phyloP scores from a whole-genome alignment of 2,329 filamentous ascomycete genomes.

The Aspergillus jensenii region DNA sequence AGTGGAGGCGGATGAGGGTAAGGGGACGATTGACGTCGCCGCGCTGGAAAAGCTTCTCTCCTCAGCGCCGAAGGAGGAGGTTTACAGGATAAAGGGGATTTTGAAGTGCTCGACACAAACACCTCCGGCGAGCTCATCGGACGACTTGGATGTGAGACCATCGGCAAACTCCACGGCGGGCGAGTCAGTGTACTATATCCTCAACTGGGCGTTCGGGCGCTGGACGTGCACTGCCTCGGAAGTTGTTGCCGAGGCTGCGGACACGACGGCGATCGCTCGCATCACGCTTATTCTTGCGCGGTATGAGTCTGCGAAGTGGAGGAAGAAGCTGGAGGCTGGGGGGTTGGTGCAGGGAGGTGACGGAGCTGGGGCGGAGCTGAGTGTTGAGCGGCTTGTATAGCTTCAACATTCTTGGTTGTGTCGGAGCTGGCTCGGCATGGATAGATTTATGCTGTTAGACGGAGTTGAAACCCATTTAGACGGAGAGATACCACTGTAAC shows the following conservation, averaged over 20 bases:
- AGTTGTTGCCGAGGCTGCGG: conserved; percentile 39
- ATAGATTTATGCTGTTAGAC: neutral
- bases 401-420: neutral
- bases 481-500: neutral
- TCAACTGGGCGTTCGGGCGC: conserved; percentile 97
- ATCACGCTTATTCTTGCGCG: conserved; percentile 50
- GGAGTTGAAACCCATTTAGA: neutral
- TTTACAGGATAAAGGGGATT: conserved; percentile 88
- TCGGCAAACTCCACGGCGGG: conserved; percentile 25
- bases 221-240: conserved; percentile 77
- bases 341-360: conserved; percentile 32
- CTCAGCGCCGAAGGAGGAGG: conserved; percentile 82
- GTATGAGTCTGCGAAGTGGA: conserved; percentile 50
- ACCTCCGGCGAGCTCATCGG: conserved; percentile 49
- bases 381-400: conserved; percentile 37
- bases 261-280: conserved; percentile 34
- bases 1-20: conserved; percentile 37
- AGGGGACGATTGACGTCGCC: conserved; percentile 46
- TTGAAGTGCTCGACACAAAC: conserved; percentile 46
- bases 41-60: conserved; percentile 67
- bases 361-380: conserved; percentile 25
- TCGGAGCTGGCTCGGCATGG: conserved; percentile 19
- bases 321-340: conserved; percentile 46
- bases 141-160: conserved; percentile 33
- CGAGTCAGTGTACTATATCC: conserved; percentile 67